Base-by-base conservation (phyloP, 2,329 filamentous ascomycete species). In the Fusarium sp. region DNA sequence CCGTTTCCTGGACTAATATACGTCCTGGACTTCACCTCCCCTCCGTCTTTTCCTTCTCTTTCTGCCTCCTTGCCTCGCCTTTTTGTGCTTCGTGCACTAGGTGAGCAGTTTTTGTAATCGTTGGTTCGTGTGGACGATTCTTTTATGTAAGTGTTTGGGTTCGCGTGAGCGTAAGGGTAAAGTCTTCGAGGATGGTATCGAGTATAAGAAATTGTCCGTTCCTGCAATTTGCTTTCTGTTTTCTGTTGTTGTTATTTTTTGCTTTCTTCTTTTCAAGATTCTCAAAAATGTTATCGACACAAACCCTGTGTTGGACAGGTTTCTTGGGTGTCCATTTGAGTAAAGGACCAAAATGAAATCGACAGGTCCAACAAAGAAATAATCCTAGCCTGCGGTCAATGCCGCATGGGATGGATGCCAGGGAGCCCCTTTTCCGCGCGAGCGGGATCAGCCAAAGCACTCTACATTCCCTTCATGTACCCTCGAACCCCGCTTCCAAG, bases 161-260 rank as follows among this genome's bases (percentile, higher is more conserved):
- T 71, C 72, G 75, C 74, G 74, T 73, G 74, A 76, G 75, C 73
- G 71, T 68, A 57, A 65, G 61, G 69, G 68, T 57, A 63, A 65
- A 67, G 63, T 67, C 68, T 68, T 67, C 52, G 39, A 49, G 44
- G 46, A 41, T 63, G 61, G 63, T 66, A 65, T 69, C 42, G 57
- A 53, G 56, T 66, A 70, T 64, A 64, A 61, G 53, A 65, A 65
- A 42, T 39, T 41, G 42, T 57, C 43, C 49, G 47, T 51, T 38
- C 25, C 38, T 52, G 39, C 47, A 43, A 23, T 42, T 35, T 27
- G 17, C 37, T 19, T 27, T 60, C 44, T 45, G 32, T 45, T 36
- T 27, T 19, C 19, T 27, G 33, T 37, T 45, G 35, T 48, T 32
- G 2, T 25, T 25, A 21, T 37, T 41, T 35, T 37, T 42, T 19